These are phyloP conservation scores for Aureobasidium sp. DNA, from an alignment of 2,329 filamentous ascomycete genomes.

Conservation along the genomic window DNA sequence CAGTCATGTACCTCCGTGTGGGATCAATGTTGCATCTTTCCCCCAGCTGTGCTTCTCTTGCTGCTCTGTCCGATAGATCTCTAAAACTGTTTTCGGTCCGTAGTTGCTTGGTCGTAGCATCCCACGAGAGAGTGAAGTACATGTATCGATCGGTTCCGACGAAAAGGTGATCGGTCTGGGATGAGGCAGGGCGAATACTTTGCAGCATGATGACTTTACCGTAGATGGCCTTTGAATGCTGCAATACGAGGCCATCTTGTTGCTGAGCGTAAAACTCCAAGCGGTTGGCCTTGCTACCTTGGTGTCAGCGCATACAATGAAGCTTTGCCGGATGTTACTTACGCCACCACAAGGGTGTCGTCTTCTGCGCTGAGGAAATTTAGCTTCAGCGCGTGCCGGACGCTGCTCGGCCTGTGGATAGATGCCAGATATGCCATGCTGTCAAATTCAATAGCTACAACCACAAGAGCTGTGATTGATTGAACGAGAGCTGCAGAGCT, in stretches of 20 bases:
- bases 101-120: constrained; percentile 49
- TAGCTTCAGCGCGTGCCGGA: constrained; percentile 79
- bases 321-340: constrained; percentile 35
- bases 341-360: constrained; percentile 84
- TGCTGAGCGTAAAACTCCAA: constrained; percentile 71
- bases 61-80: constrained; percentile 54
- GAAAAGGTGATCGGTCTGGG: constrained; percentile 76
- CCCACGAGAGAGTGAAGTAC: constrained; percentile 88
- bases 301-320: constrained; percentile 1
- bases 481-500: background rate
- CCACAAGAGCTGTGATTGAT: background rate
- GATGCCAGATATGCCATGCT: constrained; percentile 90
- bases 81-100: constrained; percentile 53
- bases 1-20: constrained; percentile 58
- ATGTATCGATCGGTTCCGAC: constrained; percentile 83
- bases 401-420: constrained; percentile 85
- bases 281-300: constrained; percentile 64
- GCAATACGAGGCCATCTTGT: constrained; percentile 57
- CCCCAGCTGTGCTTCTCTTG: constrained; percentile 70
- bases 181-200: constrained; percentile 67
- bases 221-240: constrained; percentile 66
- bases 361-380: constrained; percentile 66
- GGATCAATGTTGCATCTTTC: constrained; percentile 82
- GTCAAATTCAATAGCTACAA: background rate
- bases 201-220: constrained; percentile 83